Percentiles rank a stretch among this genome's conserved stretches.
Conservation (phyloP, 2,329 filamentous ascomycete species). For the Mariannaea sp. region DNA sequence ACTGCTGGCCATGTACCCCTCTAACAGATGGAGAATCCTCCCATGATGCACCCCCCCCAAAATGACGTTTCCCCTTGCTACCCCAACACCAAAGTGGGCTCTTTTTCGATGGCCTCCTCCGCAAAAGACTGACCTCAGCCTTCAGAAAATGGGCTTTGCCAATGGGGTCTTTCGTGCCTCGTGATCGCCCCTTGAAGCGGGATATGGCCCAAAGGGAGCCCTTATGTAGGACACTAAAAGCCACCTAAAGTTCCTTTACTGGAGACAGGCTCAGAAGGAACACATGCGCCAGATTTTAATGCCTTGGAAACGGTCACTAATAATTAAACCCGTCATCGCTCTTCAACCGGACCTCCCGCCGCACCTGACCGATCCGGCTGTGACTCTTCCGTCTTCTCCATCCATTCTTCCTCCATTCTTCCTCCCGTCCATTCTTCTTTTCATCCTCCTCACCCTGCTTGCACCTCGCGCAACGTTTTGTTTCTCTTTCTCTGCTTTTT, state of each 20-base stretch:
- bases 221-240: neutral
- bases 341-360: constrained; percentile 33
- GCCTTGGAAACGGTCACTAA: neutral
- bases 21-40: constrained; percentile 20
- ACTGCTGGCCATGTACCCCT: constrained; percentile 12
- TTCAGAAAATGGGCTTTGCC: neutral
- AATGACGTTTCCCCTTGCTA: constrained; percentile 22
- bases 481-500: constrained; percentile 1
- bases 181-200: neutral
- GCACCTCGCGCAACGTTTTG: constrained; percentile 19
- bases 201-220: neutral
- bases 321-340: constrained; percentile 13
- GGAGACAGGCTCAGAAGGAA: neutral
- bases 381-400: constrained; percentile 10
- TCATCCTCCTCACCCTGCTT: constrained; percentile 1
- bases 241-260: neutral
- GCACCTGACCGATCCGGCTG: constrained; percentile 22
- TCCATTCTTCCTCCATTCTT: constrained; percentile 7
- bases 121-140: neutral
- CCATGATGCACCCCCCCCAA: constrained; percentile 8
- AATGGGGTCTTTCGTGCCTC: neutral
- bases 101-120: constrained; percentile 4
- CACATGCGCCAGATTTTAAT: neutral
- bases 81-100: constrained; percentile 16
- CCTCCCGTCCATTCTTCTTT: constrained; percentile 2